Evolutionary conservation across 352 stramenopile genomes (phyloP), one percentile per base, ranked within the genome.

Genomic region (Pythium guiyangense): DNA sequence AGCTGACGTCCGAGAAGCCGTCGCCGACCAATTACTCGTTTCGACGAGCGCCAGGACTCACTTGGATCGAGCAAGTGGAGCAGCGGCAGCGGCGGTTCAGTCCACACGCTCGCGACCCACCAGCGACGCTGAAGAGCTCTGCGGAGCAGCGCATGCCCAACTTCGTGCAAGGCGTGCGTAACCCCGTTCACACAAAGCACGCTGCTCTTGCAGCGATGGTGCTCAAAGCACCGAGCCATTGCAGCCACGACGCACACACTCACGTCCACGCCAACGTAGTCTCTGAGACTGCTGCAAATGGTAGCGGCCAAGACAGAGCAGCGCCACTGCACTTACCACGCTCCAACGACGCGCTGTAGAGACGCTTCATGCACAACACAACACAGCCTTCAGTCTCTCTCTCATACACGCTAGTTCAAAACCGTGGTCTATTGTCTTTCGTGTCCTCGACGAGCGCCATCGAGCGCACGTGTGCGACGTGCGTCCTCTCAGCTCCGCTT

Each of bases 11-110:
- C 0, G 77, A 88, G 50, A 88, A 84, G 47, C 74, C 75, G 20
- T 77, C 73, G 27, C 65, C 70, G 10, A 82, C 71, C 0, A 72
- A 63, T 14, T 85, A 77, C 55, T 85, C 67, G 2, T 90, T 91
- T 55, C 79, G 72, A 5, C 73, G 75, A 18, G 77, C 77, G 8
- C 60, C 56, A 0, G 60, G 67, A 45, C 63, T 61, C 1, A 80
- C 79, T n/a, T 91, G 79, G 81, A 91, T 90, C 63, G 79, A 88
- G 45, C 69, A 88, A 17, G 60, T 88, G 20, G 79, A 88, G 42
- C 68, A 82, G 42, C 74, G 65, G 0, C 73, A 84, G 37, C 67
- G 61, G 4, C 66, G 69, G 39, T 69, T 64, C 29, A 59, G 79
- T 44, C 76, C 76, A 22, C 50, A 76, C 27, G 69, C 75, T 9